Conservation (phyloP, 1,284 basidiomycete species). For the Ustilago loliicola region DNA sequence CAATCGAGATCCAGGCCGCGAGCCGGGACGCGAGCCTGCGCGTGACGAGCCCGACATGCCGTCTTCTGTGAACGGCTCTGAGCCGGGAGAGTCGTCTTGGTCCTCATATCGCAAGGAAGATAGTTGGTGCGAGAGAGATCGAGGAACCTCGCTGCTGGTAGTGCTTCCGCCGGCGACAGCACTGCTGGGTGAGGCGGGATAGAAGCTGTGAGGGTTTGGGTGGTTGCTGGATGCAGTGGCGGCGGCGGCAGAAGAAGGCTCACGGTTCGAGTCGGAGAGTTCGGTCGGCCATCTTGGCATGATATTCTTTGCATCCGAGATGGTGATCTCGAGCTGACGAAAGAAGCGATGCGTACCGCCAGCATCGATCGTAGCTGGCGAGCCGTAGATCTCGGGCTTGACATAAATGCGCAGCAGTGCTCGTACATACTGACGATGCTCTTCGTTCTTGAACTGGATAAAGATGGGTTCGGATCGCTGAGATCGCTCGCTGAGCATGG, state of each 20-base stretch:
- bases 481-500: constrained; percentile 17
- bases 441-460: constrained; percentile 44
- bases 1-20: constrained; percentile 37
- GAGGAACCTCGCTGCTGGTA: constrained; percentile 15
- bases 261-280: constrained; percentile 12
- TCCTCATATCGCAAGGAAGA: constrained; percentile 17
- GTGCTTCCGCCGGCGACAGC: not conserved
- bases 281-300: constrained; percentile 48
- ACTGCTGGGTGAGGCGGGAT: constrained; percentile 21
- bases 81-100: constrained; percentile 32
- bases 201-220: not conserved
- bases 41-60: constrained; percentile 39
- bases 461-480: constrained; percentile 55
- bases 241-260: constrained; percentile 1
- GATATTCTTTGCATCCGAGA: constrained; percentile 55
- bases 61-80: constrained; percentile 31
- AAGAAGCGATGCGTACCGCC: constrained; percentile 57
- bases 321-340: constrained; percentile 58
- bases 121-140: constrained; percentile 30
- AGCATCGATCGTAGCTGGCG: constrained; percentile 18
- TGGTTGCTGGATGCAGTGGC: constrained; percentile 9
- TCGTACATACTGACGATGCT: constrained; percentile 43
- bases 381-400: constrained; percentile 57
- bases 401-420: constrained; percentile 50
- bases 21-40: constrained; percentile 33